Evolutionary conservation across 1,284 basidiomycete species (phyloP).

Genomic region (Fomitopsis schrenkii): DNA sequence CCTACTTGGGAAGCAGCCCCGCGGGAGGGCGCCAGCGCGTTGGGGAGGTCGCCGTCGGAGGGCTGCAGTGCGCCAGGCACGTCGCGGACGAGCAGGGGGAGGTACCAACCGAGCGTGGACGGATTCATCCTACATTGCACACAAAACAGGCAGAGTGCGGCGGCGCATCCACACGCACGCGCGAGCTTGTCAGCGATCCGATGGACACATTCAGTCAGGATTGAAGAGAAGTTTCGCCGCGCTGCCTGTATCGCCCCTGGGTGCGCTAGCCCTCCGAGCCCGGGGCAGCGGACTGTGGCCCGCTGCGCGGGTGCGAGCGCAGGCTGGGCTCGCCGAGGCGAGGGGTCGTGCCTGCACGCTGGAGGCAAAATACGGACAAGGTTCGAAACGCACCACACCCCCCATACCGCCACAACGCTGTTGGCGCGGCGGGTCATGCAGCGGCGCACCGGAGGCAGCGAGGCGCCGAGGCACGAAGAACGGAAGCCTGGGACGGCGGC

Average conservation of each 20-base stretch:
- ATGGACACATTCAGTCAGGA: conserved; percentile 19
- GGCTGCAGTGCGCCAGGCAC: conserved; percentile 65
- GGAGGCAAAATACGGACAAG: background rate
- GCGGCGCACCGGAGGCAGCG: conserved; percentile 1
- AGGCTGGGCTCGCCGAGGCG: background rate
- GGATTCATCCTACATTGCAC: conserved; percentile 78
- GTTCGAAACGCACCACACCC: background rate
- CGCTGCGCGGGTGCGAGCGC: background rate
- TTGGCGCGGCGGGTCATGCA: background rate
- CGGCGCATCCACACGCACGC: background rate
- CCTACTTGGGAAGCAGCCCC: conserved; percentile 5
- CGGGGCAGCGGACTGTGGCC: background rate
- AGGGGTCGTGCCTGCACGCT: background rate
- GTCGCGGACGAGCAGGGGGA: conserved; percentile 76
- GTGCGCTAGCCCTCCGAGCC: background rate
- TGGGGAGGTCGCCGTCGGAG: conserved; percentile 36
- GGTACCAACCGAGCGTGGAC: conserved; percentile 90
- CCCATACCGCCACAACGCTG: background rate
- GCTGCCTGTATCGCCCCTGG: background rate
- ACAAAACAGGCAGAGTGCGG: background rate
- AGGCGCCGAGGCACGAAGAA: background rate
- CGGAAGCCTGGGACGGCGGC: background rate
- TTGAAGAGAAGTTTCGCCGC: background rate
- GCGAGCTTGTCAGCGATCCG: conserved; percentile 11
- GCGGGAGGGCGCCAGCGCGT: conserved; percentile 10